Percentiles rank a stretch among this genome's conserved stretches.
phyloP scores from a whole-genome alignment of 2,329 filamentous ascomycete species.

The Monilinia polystroma region DNA sequence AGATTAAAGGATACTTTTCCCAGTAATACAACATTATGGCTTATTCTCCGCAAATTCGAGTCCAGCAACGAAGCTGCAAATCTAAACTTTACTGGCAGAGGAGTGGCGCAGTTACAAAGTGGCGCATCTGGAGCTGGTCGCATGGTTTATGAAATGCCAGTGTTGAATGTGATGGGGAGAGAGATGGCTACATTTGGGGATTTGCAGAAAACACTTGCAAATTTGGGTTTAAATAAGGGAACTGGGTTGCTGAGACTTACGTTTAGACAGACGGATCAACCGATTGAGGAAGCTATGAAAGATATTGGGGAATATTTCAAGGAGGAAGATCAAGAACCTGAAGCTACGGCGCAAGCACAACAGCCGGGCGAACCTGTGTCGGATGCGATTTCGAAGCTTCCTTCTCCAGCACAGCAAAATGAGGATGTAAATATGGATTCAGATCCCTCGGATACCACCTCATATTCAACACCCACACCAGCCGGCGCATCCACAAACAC shows the following conservation, averaged over 20 bases:
- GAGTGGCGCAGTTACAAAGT: conserved; percentile 61
- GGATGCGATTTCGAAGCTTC: conserved; percentile 28
- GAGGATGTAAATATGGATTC: conserved; percentile 24
- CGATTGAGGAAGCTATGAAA: conserved; percentile 80
- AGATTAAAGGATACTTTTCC: conserved; percentile 82
- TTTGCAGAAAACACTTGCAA: conserved; percentile 83
- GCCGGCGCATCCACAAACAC: conserved; percentile 13
- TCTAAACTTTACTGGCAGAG: conserved; percentile 82
- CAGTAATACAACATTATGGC: conserved; percentile 85
- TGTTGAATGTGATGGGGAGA: conserved; percentile 78
- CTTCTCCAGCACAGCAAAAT: conserved; percentile 21
- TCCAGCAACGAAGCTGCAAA: conserved; percentile 56
- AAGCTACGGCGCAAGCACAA: conserved; percentile 25
- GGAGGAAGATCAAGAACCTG: conserved; percentile 27
- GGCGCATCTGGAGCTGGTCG: conserved; percentile 62
- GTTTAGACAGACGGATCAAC: conserved; percentile 73
- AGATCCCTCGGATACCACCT: conserved; percentile 10
- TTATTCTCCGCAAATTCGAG: conserved; percentile 86
- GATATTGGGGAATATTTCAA: conserved; percentile 77
- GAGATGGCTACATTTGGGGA: conserved; percentile 75
- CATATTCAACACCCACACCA: conserved; percentile 5
- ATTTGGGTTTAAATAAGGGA: conserved; percentile 84
- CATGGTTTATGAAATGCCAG: conserved; percentile 83
- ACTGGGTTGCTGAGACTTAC: conserved; percentile 74
- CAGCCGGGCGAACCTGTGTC: conserved; percentile 26